phyloP scores from a whole-genome alignment of 1,284 basidiomycete genomes.

The Taiwanofungus camphoratus region DNA sequence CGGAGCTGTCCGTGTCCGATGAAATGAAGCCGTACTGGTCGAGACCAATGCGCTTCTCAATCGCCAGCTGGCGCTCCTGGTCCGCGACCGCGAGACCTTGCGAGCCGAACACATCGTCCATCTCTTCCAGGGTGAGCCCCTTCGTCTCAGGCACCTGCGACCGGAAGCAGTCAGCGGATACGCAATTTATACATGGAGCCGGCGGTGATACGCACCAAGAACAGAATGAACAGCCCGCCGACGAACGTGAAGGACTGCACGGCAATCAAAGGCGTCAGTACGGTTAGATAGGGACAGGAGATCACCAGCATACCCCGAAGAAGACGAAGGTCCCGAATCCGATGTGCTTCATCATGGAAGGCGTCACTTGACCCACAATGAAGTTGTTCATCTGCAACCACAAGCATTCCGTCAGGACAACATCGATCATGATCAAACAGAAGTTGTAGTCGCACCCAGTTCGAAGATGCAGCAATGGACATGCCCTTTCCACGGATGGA shows the following conservation, averaged over 20 bases:
- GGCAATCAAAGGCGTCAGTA: too few species aligned
- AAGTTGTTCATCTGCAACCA: constrained; percentile 64
- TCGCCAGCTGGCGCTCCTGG: constrained; percentile 46
- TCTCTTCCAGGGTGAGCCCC: constrained; percentile 62
- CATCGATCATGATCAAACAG: background rate
- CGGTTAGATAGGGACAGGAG: constrained; percentile 5
- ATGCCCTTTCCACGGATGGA: constrained; percentile 64
- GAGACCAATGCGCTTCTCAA: constrained; percentile 55
- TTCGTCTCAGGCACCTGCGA: constrained; percentile 61
- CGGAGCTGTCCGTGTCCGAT: constrained; percentile 9
- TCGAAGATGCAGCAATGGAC: constrained; percentile 64
- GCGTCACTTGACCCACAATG: constrained; percentile 55
- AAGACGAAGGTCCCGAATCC: constrained; percentile 65
- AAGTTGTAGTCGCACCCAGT: constrained; percentile 44
- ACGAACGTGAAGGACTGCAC: constrained; percentile 52
- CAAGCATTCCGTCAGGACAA: background rate
- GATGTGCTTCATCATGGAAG: constrained; percentile 53
- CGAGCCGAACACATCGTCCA: constrained; percentile 63
- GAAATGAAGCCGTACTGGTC: constrained; percentile 18
- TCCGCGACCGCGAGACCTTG: constrained; percentile 49
- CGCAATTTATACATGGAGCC: background rate
- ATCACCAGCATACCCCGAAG: constrained; percentile 47
- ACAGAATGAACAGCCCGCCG: constrained; percentile 56
- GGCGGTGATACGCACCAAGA: constrained; percentile 41
- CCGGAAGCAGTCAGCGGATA: background rate